Conservation (phyloP, 768 basidiomycete species). For the Boletus barrowsii region DNA sequence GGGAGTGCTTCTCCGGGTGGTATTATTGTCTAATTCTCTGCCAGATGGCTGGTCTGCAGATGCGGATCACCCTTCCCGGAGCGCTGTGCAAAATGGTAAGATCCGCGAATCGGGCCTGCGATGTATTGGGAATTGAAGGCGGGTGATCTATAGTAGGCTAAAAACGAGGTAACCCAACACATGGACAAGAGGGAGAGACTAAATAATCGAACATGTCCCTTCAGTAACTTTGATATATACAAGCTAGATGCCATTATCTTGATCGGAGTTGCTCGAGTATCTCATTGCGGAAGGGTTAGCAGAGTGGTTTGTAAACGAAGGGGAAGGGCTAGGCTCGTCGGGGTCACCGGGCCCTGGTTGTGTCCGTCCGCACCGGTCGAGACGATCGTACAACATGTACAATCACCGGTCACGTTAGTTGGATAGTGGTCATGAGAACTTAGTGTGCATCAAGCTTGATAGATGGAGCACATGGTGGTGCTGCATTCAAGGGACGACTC, state of each 20-base stretch:
- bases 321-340: too few species aligned
- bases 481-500: too few species aligned
- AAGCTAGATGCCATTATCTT: not conserved
- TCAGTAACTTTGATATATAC: too few species aligned
- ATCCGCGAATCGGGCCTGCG: conserved; percentile 54
- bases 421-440: conserved; percentile 5
- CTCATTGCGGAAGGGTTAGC: conserved; percentile 15
- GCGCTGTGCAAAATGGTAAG: conserved; percentile 57
- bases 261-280: not conserved
- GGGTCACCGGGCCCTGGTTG: not conserved
- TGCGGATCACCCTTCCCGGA: not conserved
- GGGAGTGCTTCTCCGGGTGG: too few species aligned
- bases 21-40: not conserved
- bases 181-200: too few species aligned
- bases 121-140: conserved; percentile 46
- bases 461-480: not conserved
- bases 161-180: too few species aligned
- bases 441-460: not conserved
- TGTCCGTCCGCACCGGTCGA: not conserved
- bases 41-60: not conserved
- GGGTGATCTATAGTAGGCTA: too few species aligned
- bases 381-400: conserved; percentile 11
- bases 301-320: not conserved
- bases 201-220: too few species aligned
- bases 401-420: not conserved